Evolutionary conservation across 306 rosid species (phyloP).

Genomic region (Sindora glabra): DNA sequence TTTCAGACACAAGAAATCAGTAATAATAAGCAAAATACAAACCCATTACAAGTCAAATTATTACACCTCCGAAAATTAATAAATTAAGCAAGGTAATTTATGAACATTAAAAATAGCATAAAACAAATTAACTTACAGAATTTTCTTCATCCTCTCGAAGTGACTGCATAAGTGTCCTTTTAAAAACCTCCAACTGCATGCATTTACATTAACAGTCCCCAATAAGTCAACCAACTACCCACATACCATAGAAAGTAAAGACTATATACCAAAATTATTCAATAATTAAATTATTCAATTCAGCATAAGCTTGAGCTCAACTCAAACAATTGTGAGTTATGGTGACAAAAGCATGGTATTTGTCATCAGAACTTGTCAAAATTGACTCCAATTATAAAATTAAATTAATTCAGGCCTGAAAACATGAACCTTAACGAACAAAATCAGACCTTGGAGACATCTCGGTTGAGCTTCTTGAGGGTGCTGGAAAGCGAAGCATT

Average conservation of each 20-base stretch:
- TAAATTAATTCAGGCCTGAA: background rate
- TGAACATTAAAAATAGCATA: background rate
- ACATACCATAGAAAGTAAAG: background rate
- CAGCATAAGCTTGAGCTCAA: background rate
- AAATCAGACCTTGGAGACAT: conserved; percentile 74
- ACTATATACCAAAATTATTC: background rate
- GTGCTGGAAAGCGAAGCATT: conserved; percentile 53
- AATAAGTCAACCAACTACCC: background rate
- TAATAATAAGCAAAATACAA: background rate
- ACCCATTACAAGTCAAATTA: background rate
- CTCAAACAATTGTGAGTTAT: background rate
- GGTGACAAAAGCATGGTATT: background rate
- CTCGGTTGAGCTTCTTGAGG: conserved; percentile 73
- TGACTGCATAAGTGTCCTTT: conserved; percentile 83
- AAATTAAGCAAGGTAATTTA: background rate
- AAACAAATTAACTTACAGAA: conserved; percentile 38
- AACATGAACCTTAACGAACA: background rate
- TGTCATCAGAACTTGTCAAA: background rate
- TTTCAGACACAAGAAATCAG: background rate
- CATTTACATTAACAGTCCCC: background rate
- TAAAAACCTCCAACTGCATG: conserved; percentile 81
- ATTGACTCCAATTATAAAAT: background rate
- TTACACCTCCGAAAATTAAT: background rate
- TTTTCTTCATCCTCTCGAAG: conserved; percentile 74
- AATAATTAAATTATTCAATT: background rate